phyloP scores from a whole-genome alignment of 2,329 filamentous ascomycete genomes.

The Hypoxylon sp. region DNA sequence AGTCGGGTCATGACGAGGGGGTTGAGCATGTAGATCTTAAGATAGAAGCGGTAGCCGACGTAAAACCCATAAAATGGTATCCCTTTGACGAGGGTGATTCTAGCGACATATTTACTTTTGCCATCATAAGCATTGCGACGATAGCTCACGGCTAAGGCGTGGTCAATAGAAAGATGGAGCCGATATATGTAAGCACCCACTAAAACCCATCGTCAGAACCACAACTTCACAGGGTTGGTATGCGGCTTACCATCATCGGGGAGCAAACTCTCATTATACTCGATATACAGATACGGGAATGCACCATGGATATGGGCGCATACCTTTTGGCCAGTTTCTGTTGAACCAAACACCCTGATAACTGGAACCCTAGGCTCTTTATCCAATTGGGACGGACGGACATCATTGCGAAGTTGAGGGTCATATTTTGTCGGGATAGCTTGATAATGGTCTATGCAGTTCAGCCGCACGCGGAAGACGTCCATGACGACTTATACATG shows the following conservation, averaged over 20 bases:
- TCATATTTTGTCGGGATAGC: constrained; percentile 83
- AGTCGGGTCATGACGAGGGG: constrained; percentile 89
- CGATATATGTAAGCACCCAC: constrained; percentile 83
- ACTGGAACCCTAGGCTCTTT: constrained; percentile 84
- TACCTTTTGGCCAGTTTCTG: constrained; percentile 94
- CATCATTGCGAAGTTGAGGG: constrained; percentile 79
- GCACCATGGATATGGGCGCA: constrained; percentile 96
- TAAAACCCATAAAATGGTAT: constrained; percentile 96
- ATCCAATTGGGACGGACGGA: constrained; percentile 70
- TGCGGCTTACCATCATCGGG: constrained; percentile 74
- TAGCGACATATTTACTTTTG: constrained; percentile 81
- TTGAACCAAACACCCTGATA: constrained; percentile 91
- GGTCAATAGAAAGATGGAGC: constrained; percentile 89
- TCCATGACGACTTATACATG: constrained; percentile 64
- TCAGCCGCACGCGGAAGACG: constrained; percentile 89
- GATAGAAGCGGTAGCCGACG: constrained; percentile 90
- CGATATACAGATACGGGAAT: constrained; percentile 94
- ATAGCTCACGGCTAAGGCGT: constrained; percentile 89
- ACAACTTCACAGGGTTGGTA: constrained; percentile 41
- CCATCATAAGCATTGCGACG: constrained; percentile 80
- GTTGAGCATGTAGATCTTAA: constrained; percentile 96
- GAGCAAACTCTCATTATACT: constrained; percentile 80
- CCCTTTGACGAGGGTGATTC: constrained; percentile 92
- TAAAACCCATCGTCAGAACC: constrained; percentile 53
- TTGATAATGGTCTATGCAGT: constrained; percentile 97